These are phyloP conservation scores for Populus ilicifolia DNA, from an alignment of 345 rosid genomes.

Conservation along the genomic window DNA sequence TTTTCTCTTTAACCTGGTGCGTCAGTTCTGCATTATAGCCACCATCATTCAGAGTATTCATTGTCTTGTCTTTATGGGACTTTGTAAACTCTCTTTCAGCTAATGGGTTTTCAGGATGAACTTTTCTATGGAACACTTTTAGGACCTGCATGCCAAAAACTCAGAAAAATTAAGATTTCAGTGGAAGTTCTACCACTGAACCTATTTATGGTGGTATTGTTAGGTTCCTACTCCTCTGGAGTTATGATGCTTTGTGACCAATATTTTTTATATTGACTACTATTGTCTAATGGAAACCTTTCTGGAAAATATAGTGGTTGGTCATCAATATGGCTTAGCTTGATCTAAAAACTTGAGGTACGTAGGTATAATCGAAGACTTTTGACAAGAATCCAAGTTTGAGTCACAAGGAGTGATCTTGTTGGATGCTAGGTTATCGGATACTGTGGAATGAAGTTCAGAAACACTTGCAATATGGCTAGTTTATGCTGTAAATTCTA, in stretches of 20 bases:
- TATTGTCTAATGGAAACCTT: background rate
- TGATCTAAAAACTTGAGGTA: background rate
- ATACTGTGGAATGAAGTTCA: background rate
- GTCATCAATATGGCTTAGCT: slow-evolving; percentile 1
- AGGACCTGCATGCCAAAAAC: slow-evolving; percentile 52
- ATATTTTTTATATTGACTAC: background rate
- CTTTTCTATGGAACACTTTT: slow-evolving; percentile 62
- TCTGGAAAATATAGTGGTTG: background rate
- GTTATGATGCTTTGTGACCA: background rate
- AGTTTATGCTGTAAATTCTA: slow-evolving; percentile 2
- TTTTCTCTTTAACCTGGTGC: slow-evolving; percentile 25
- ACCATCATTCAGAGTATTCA: slow-evolving; percentile 15
- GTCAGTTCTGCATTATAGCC: slow-evolving; percentile 19
- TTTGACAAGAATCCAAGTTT: background rate
- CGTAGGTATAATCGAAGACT: background rate
- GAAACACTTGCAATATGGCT: background rate
- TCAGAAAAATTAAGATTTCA: background rate
- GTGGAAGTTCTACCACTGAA: background rate
- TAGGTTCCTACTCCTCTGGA: background rate
- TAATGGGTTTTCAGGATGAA: slow-evolving; percentile 60
- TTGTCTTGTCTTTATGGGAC: slow-evolving; percentile 19
- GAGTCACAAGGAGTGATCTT: background rate
- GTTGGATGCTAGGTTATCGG: background rate
- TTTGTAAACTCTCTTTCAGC: slow-evolving; percentile 27
- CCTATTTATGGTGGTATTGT: background rate